Evolutionary conservation across 2,329 filamentous ascomycete genomes (phyloP), one percentile per base, ranked within the genome.

Genomic region (Trichoderma afroharzianum): DNA sequence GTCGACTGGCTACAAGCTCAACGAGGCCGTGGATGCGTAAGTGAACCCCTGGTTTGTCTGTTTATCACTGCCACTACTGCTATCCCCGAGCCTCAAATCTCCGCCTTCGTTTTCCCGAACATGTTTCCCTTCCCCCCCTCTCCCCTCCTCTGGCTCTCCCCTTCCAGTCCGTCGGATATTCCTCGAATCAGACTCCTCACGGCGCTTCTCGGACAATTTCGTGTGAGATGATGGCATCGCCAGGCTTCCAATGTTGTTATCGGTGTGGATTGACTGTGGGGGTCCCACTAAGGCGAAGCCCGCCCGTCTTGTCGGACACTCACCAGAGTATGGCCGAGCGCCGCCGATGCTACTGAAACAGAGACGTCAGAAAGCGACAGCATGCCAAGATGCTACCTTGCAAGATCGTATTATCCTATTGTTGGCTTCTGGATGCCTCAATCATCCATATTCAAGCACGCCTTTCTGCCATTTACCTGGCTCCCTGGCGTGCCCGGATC

Each of bases 11-110:
- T 89, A 85, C 77, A 86, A 84, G 76, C 77, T 88, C 7, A 84
- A 88, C 71, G 82, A 86, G 71, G 87, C 87, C 50, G 80, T 88
- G 63, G 86, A 89, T 81, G 80, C 83, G 88, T 89, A 83, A 88
- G 88, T 88, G n/a, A 43, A 43, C 47, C 50, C 47, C 67, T 72
- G 18, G 39, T 59, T 63, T 72, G 18, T 63, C 53, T 28, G 32
- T 69, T 39, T 32, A 12, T 43, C 1, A 43, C 39, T n/a, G 3
- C 15, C 7, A 2, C 39, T 43, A 43, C 39, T 43, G 7, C 39
- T 43, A 43, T 18, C n/a, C 15, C 39, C 33, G 24, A 47, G 58
- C 55, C 70, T 63, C 50, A 61, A 64, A 55, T 36, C 61, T 62
- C 71, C 47, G 66, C 43, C 66, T 58, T 61, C 28, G 36, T 61